phyloP scores from a whole-genome alignment of 305 asterid genomes.

The Rubia peregrina region DNA sequence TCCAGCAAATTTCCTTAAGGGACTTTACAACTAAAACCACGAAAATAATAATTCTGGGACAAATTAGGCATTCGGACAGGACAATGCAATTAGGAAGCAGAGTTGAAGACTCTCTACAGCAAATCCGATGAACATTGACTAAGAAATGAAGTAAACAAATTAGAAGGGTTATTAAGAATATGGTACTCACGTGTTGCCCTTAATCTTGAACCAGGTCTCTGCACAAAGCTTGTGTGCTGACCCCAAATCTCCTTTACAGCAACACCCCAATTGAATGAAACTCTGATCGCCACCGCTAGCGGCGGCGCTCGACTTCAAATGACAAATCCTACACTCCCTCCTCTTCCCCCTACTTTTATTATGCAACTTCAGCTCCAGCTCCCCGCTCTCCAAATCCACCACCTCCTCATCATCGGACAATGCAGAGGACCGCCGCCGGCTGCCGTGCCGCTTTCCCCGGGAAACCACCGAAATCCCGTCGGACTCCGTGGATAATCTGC shows the following conservation, averaged over 20 bases:
- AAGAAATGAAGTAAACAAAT: background rate
- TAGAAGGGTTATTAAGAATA: background rate
- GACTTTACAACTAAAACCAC: background rate
- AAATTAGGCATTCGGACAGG: background rate
- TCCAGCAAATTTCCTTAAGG: slow-evolving; percentile 4
- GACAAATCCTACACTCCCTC: slow-evolving; percentile 45
- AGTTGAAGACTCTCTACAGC: background rate
- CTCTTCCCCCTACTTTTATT: slow-evolving; percentile 16
- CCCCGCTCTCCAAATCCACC: slow-evolving; percentile 44
- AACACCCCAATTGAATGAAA: slow-evolving; percentile 41
- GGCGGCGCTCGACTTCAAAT: slow-evolving; percentile 31
- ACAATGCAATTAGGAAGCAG: background rate
- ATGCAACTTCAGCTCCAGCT: slow-evolving; percentile 32
- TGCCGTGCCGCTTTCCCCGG: slow-evolving; percentile 17
- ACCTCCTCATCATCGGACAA: slow-evolving; percentile 24
- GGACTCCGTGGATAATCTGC: slow-evolving; percentile 29
- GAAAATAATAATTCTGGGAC: background rate
- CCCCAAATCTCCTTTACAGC: slow-evolving; percentile 54
- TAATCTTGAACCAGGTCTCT: slow-evolving; percentile 48
- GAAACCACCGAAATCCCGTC: slow-evolving; percentile 22
- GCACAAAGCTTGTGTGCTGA: slow-evolving; percentile 50
- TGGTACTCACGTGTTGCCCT: slow-evolving; percentile 44
- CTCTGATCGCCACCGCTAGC: slow-evolving; percentile 28
- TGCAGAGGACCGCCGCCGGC: slow-evolving; percentile 19
- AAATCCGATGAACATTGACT: background rate